phyloP scores from a whole-genome alignment of 2,329 filamentous ascomycete genomes.

The Fusarium marasasianum region DNA sequence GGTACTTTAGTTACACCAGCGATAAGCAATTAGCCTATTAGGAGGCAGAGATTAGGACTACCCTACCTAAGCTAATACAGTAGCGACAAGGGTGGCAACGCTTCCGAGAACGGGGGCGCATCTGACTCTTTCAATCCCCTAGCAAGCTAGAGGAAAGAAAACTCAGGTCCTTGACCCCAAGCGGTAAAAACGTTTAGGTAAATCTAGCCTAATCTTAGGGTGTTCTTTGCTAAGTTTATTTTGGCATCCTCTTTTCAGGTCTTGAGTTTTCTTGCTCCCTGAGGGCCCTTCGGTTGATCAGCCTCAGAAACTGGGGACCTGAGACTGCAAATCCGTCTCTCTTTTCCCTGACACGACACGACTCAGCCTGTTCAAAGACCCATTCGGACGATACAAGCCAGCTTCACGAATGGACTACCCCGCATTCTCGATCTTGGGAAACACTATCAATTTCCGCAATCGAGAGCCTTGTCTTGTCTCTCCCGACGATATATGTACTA shows the following conservation, averaged over 20 bases:
- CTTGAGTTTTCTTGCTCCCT: too few species aligned
- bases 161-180: too few species aligned
- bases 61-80: background rate
- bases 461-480: slow-evolving; percentile 6
- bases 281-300: slow-evolving; percentile 3
- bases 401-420: slow-evolving; percentile 1
- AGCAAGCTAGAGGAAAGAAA: background rate
- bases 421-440: slow-evolving; percentile 5
- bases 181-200: too few species aligned
- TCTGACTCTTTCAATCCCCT: slow-evolving; percentile 29
- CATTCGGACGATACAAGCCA: background rate
- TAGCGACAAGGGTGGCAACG: slow-evolving; percentile 20
- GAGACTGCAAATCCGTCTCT: slow-evolving; percentile 4
- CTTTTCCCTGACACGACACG: slow-evolving; percentile 6
- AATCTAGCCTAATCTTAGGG: too few species aligned
- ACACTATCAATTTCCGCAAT: background rate
- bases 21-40: slow-evolving; percentile 38
- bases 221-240: too few species aligned
- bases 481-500: background rate
- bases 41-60: slow-evolving; percentile 22
- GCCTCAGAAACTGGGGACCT: slow-evolving; percentile 12
- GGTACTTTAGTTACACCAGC: slow-evolving; percentile 1
- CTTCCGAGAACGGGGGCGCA: slow-evolving; percentile 36
- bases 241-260: too few species aligned
- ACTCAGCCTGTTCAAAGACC: slow-evolving; percentile 5